Evolutionary conservation across 192 early-diverging fungal genomes (phyloP), one percentile per base, ranked within the genome.

Genomic region (Phycomyces nitens): DNA sequence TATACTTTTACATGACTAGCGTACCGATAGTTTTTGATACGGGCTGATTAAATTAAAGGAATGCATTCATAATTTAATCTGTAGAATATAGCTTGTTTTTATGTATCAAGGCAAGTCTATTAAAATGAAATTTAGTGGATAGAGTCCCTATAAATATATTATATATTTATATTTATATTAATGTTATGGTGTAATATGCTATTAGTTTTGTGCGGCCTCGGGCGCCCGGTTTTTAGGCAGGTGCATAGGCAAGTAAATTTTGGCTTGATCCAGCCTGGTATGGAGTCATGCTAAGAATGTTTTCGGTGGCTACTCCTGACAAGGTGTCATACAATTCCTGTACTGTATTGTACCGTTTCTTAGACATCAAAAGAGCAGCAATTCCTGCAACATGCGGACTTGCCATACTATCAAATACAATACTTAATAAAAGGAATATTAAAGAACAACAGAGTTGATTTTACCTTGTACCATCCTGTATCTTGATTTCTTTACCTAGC

Each of bases 381-480:
- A 82, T 76, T 14, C 77, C 80, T 11, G 75, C 60, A 0, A 82
- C 80, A 66, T 82, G 77, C 6, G 80, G 80, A 5, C 66, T 55
- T 0, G 80, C 77, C 80, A 82, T 82, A 50, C 80, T 79, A 59
- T 40, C 18, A 38, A 24, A n/a, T 4, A 47, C 26, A 54, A 53
- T 53, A 56, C 16, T 26, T 29, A 11, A 15, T 51, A 11, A 59
- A 23, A 11, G 16, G 0, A 41, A 8, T 6, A 60, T n/a, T 26
- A 26, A 41, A 34, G 41, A 0, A 15, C 43, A 12, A 41, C 16
- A 49, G 20, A 52, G 15, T 52, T 12, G 0, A n/a, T n/a, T 16
- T 58, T 70, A 78, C 77, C 77, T 81, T 10, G 80, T 81, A 3
- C 80, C 80, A 58, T 81, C 77, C 23, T 76, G 44, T 10, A 42